Percentiles rank a stretch among this genome's conserved stretches.
Evolutionary conservation across 2,329 filamentous ascomycete genomes (phyloP).

Genomic region (Fonsecaea monophora): DNA sequence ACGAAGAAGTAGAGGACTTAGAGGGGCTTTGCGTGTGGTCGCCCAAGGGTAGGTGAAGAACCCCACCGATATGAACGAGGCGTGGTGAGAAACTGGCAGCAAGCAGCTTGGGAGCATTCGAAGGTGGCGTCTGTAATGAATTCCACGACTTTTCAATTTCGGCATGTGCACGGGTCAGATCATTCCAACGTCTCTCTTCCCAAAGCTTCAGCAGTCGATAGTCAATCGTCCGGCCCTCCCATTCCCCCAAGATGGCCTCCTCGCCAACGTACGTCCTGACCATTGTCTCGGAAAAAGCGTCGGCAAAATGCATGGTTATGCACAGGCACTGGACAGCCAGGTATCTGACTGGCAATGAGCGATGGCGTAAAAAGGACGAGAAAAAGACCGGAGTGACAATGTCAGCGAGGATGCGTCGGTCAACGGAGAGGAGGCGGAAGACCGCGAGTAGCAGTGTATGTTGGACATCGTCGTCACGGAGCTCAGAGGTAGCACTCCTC

Average conservation of each 20-base stretch:
- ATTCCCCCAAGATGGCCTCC: constrained; percentile 69
- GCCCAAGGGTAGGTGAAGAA: constrained; percentile 70
- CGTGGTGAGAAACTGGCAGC: constrained; percentile 59
- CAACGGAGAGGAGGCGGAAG: constrained; percentile 80
- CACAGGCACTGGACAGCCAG: constrained; percentile 83
- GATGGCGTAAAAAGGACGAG: constrained; percentile 69
- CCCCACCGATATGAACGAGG: constrained; percentile 69
- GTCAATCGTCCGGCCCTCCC: constrained; percentile 79
- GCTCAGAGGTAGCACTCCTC: constrained; percentile 6
- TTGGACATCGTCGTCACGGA: constrained; percentile 48
- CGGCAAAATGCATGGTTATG: constrained; percentile 78
- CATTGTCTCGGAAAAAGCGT: constrained; percentile 76
- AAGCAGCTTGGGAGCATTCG: constrained; percentile 41
- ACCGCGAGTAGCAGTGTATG: constrained; percentile 67
- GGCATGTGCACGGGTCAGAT: constrained; percentile 57
- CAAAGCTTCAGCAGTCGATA: constrained; percentile 74
- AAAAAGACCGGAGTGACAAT: constrained; percentile 71
- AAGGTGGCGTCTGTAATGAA: constrained; percentile 19
- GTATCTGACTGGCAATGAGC: constrained; percentile 71
- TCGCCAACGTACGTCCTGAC: constrained; percentile 69
- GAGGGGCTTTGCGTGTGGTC: constrained; percentile 51
- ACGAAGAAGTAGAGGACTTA: constrained; percentile 58
- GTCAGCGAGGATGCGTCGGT: constrained; percentile 70
- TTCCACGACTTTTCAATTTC: constrained; percentile 49
- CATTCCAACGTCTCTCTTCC: constrained; percentile 65